A percentile compares a stretch with the other conserved stretches of the same genome.
phyloP scores from a whole-genome alignment of 257 asterid genomes.

The Penstemon davidsonii region DNA sequence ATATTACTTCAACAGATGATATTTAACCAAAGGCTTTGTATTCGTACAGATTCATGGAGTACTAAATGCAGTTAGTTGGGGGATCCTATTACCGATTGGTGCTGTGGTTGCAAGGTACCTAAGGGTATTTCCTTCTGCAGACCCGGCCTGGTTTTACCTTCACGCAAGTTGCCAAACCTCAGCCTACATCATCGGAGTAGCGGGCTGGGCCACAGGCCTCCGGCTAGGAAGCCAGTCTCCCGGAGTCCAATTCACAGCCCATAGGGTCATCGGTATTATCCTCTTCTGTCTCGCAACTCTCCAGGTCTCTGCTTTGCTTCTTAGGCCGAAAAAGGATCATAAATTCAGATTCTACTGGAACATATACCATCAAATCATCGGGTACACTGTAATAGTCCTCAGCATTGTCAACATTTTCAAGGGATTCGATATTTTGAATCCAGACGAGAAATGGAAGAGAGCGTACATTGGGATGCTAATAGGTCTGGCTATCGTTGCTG shows the following conservation, averaged over 20 bases:
- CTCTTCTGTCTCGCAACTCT: conserved; percentile 68
- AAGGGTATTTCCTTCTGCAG: conserved; percentile 68
- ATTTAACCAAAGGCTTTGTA: neutral
- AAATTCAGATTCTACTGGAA: conserved; percentile 83
- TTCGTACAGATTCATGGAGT: conserved; percentile 70
- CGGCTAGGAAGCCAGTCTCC: conserved; percentile 67
- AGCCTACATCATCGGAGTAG: conserved; percentile 74
- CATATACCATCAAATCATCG: conserved; percentile 66
- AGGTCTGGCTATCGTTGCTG: conserved; percentile 56
- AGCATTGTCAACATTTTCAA: conserved; percentile 84
- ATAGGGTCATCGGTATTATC: conserved; percentile 66
- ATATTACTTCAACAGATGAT: neutral
- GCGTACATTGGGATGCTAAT: conserved; percentile 62
- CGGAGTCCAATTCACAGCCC: conserved; percentile 58
- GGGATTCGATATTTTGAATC: conserved; percentile 70
- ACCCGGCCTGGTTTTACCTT: conserved; percentile 90
- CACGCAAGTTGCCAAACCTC: conserved; percentile 67
- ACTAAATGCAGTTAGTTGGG: conserved; percentile 85
- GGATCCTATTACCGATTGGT: conserved; percentile 73
- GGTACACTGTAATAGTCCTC: conserved; percentile 70
- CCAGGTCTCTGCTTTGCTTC: conserved; percentile 78
- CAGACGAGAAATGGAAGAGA: conserved; percentile 68
- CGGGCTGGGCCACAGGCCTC: conserved; percentile 90
- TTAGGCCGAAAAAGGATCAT: conserved; percentile 93
- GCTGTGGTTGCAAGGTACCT: conserved; percentile 75